Conservation (phyloP, 176 grass and related monocot genomes). For the Sorghum bicolor region Sorghum_bicolor_NCBIv3 NC_012871.2:12407001-12407500, state of each 20-base stretch:
- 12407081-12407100: neutral
- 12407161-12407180: neutral
- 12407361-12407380: no score
- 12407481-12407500: neutral
- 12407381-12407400: no score
- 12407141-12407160: neutral
- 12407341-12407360: no score
- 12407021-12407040: neutral
- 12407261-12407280: neutral
- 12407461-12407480: neutral
- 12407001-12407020: neutral
- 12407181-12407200: neutral
- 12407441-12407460: neutral
- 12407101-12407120: neutral
- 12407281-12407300: neutral
- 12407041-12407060: neutral
- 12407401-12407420: no score
- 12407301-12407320: neutral
- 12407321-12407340: neutral
- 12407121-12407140: neutral
- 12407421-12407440: no score
- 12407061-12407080: neutral
- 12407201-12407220: neutral
- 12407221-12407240: neutral
- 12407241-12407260: neutral